Evolutionary conservation across 1,284 basidiomycete genomes (phyloP), one percentile per base, ranked within the genome.

Genomic region (Naganishia liquefaciens): DNA sequence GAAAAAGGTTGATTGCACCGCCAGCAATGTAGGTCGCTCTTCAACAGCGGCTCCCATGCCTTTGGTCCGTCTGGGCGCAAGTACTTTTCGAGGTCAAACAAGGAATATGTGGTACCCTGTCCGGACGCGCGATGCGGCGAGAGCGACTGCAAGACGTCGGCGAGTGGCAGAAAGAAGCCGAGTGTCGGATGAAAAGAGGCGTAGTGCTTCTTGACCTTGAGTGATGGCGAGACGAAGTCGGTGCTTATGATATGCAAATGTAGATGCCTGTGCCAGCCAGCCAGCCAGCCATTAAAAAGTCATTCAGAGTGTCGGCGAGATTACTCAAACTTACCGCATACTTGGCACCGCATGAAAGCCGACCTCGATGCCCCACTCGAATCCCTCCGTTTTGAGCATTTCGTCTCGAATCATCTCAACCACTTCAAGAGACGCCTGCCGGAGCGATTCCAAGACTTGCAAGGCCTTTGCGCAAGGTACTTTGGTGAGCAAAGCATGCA

Each of bases 191-290:
- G 87, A 80, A 98, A 99, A 2, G 91, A 92, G 75, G 95, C 93
- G 80, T 93, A 93, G 72, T 98, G 93, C 73, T 90, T 93, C 82
- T 96, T 97, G 68, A 84, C 85, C 78, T 95, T 98, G 79, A 98
- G 79, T 42, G 81, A 79, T 2, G 84, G 82, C 0, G 89, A 88
- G 55, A 85, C 83, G 21, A 96, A 79, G 74, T 99, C 94, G 23
- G 84, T 82, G 0, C 93, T 95, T 30, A 97, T 81, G 66, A 97
- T 85, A 74, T 97, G 93, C 6, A 93, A 78, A 73, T 95, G 93
- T 1, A 93, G 68, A 74, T 94, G 91, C 68, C 91, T 93, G 67
- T 19, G 27, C 21, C 50, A 33, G 23, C 54, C 40, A 23, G 27
- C 3, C 25, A 37, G n/a, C n/a, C n/a, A n/a, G n/a, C 28, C 3